phyloP scores from a whole-genome alignment of 1,284 basidiomycete genomes.

The Pyrrhoderma noxium region DNA sequence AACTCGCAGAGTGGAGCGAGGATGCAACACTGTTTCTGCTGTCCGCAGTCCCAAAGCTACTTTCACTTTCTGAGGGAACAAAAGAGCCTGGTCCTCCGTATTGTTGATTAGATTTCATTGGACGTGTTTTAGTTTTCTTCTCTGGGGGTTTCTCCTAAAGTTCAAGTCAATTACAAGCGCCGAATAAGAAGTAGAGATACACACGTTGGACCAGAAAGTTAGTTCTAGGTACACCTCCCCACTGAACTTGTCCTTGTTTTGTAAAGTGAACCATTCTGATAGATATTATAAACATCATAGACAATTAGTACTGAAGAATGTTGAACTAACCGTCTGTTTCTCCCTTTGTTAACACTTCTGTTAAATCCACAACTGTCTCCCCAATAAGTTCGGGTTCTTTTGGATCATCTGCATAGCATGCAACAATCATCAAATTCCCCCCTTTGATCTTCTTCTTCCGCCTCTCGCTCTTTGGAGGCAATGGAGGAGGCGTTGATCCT shows the following conservation, averaged over 20 bases:
- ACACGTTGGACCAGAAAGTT: conserved; percentile 92
- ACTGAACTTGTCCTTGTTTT: conserved; percentile 85
- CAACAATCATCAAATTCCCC: conserved; percentile 71
- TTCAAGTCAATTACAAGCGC: neutral
- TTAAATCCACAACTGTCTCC: conserved; percentile 81
- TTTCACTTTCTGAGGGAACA: conserved; percentile 43
- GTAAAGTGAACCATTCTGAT: conserved; percentile 89
- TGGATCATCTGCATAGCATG: conserved; percentile 92
- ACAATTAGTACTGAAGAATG: neutral
- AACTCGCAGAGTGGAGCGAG: conserved; percentile 49
- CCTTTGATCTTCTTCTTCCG: conserved; percentile 58
- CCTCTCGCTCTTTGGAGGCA: conserved; percentile 43
- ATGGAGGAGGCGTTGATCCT: conserved; percentile 46
- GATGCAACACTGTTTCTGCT: conserved; percentile 48
- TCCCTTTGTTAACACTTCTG: conserved; percentile 87
- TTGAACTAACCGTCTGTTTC: conserved; percentile 84
- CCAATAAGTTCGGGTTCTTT: conserved; percentile 96
- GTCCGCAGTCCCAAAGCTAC: conserved; percentile 25
- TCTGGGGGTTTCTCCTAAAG: conserved; percentile 64
- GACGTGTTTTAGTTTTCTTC: conserved; percentile 52
- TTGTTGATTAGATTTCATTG: conserved; percentile 44
- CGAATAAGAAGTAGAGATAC: conserved; percentile 28
- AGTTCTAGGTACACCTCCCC: conserved; percentile 92
- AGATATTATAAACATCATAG: conserved; percentile 5
- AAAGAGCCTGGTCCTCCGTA: conserved; percentile 76